Evolutionary conservation across 352 stramenopile genomes (phyloP), one percentile per base, ranked within the genome.

Genomic region (Saprolegnia diclina): DNA sequence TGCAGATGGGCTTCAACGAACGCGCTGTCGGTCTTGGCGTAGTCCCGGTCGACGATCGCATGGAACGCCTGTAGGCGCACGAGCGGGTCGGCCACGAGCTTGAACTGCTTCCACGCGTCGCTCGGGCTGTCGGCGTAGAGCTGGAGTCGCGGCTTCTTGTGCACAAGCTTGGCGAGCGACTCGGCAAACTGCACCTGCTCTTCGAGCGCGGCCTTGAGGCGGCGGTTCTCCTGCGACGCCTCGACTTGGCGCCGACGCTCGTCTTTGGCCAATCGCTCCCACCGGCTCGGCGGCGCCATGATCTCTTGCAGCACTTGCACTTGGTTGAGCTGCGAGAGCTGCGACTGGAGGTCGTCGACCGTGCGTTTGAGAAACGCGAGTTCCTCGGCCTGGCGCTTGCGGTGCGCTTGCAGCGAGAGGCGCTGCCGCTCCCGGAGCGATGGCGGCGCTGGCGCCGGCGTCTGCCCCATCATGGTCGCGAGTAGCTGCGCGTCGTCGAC

Each of bases 141-240:
- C 19, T 35, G 24, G 13, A 59, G 52, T 1, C 52, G 52, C 35
- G 63, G 63, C 26, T 61, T 69, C 44, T 69, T 69, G 11, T 52
- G 63, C n/a, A 69, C 63, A 44, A 69, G 48, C 18, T 52, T 69
- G n/a, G 44, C 48, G 18, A 69, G 63, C 38, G 50, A 52, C 29
- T 69, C 42, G n/a, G 63, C 63, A 40, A 69, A 69, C 35, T 69
- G 53, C n/a, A 69, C 26, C 40, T 69, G 63, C n/a, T 69, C 63
- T 22, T 69, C 63, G 19, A 69, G 53, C 21, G 63, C 63, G n/a
- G 26, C 21, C 38, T 69, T 69, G 29, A 69, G 53, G 19, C 54
- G 46, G 21, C 11, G 18, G 42, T 69, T 69, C 26, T 69, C 63
- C 46, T 63, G 53, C 13, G 44, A 46, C 22, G 63, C 63, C 19